Base-by-base conservation (phyloP, 2,329 filamentous ascomycete species). In the Colletotrichum orbiculare region DNA sequence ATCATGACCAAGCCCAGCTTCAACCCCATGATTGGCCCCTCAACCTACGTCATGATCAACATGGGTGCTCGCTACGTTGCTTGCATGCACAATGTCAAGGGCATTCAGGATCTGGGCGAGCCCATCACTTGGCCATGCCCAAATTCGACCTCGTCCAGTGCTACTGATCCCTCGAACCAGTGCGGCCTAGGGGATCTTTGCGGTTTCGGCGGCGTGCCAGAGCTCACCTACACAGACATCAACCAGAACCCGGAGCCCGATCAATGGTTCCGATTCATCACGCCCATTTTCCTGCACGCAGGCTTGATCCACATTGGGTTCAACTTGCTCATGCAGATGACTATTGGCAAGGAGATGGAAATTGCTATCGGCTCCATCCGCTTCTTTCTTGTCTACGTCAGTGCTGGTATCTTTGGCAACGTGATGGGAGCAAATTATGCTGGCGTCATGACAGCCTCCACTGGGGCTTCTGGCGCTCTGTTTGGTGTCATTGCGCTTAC, bases 21-120 rank as follows among this genome's bases (percentile, higher is more conserved):
- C 81, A 99, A 98, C 79, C 91, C 92, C 64, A 97, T 99, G 93
- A 97, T 99, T 73, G 96, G 96, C 0, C 96, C 96, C 1, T 97
- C 94, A 6, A 87, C 90, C 2, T 93, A 93, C 71, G 88, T 98
- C 33, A 87, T 97, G 72, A 97, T 98, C 81, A 97, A 97, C 77
- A 97, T 99, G 93, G 96, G 96, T 64, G 93, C 94, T 45, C 90
- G 96, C 67, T 99, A 92, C 75, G 88, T 91, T 3, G 93, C 94
- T 7, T 99, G 96, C 78, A 99, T 99, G 96, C 94, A 95, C 81
- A 93, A 92, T 71, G 85, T 92, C 69, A 76, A 86, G 47, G 85
- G 83, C 50, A 83, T 94, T 41, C 89, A 90, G 72, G 82, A 87
- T 62, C 79, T 79, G 7, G 72, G 73, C 5, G 71, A 73, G 2